Conservation (phyloP, 169 alveolate species). For the Eimeria praecox region DNA sequence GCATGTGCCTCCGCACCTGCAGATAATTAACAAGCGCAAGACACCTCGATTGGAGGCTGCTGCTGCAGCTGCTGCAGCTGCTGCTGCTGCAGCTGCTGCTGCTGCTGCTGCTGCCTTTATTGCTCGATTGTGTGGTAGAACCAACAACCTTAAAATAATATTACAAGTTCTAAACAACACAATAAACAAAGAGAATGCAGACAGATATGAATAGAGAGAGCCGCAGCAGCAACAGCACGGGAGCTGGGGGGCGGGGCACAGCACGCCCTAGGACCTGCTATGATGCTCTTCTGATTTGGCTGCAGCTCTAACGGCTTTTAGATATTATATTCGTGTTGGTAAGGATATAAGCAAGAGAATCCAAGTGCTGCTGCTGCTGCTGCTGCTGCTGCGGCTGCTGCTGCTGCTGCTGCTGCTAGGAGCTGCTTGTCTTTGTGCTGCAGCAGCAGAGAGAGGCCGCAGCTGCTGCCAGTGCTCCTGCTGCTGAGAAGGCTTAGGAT, state of each 20-base stretch:
- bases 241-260: slow-evolving; percentile 52
- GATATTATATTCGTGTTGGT: not conserved
- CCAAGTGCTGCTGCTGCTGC: slow-evolving; percentile 23
- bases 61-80: slow-evolving; percentile 53
- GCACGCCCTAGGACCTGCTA: not conserved
- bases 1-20: slow-evolving; percentile 60
- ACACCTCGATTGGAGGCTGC: not conserved
- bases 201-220: not conserved
- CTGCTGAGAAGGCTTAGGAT: not conserved
- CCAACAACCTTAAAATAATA: not conserved
- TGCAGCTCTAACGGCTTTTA: not conserved
- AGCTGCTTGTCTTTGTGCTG: slow-evolving; percentile 35
- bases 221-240: not conserved
- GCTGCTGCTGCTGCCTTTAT: not conserved
- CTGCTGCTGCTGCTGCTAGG: not conserved
- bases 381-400: slow-evolving; percentile 30
- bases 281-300: not conserved
- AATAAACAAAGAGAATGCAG: not conserved
- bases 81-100: slow-evolving; percentile 43
- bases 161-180: not conserved
- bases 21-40: not conserved
- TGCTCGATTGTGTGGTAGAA: not conserved
- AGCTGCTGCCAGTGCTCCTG: slow-evolving; percentile 35
- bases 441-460: slow-evolving; percentile 4
- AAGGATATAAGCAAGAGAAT: not conserved